phyloP scores from a whole-genome alignment of 257 asterid species.

The Solanum virginianum region DNA sequence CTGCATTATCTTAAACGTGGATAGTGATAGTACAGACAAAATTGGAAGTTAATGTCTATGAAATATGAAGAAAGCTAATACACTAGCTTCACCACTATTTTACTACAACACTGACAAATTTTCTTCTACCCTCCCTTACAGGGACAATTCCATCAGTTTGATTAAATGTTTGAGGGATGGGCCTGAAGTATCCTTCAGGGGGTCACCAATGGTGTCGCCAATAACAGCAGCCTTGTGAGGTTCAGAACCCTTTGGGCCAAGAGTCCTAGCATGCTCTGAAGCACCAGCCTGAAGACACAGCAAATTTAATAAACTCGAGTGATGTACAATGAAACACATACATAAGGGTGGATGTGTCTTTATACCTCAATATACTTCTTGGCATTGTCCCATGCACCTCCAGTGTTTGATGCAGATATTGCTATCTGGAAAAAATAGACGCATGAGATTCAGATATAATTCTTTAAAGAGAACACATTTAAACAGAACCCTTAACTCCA shows the following conservation, averaged over 20 bases:
- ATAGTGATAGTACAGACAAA: background rate
- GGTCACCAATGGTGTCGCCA: slow-evolving; percentile 43
- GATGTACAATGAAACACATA: background rate
- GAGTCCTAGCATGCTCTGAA: slow-evolving; percentile 31
- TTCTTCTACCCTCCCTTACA: background rate
- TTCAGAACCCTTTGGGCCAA: slow-evolving; percentile 42
- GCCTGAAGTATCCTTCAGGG: slow-evolving; percentile 40
- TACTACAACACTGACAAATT: background rate
- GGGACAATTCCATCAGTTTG: slow-evolving; percentile 28
- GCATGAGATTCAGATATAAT: background rate
- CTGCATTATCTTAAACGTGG: background rate
- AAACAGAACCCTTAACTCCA: background rate
- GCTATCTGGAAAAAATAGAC: slow-evolving; percentile 15
- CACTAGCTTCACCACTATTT: background rate
- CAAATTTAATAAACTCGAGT: background rate
- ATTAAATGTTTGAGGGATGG: slow-evolving; percentile 39
- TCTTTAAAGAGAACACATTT: background rate
- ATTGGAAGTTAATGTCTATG: background rate
- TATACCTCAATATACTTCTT: slow-evolving; percentile 39
- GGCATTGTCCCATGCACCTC: slow-evolving; percentile 49
- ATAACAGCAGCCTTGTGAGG: slow-evolving; percentile 49
- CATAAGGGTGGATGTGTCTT: background rate
- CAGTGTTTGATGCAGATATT: slow-evolving; percentile 43
- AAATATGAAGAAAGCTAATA: background rate
- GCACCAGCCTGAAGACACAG: slow-evolving; percentile 31